Percentiles rank a stretch among this genome's conserved stretches.
Evolutionary conservation across 1,139 yeast species (phyloP).

Genomic region (Pichia sp.): DNA sequence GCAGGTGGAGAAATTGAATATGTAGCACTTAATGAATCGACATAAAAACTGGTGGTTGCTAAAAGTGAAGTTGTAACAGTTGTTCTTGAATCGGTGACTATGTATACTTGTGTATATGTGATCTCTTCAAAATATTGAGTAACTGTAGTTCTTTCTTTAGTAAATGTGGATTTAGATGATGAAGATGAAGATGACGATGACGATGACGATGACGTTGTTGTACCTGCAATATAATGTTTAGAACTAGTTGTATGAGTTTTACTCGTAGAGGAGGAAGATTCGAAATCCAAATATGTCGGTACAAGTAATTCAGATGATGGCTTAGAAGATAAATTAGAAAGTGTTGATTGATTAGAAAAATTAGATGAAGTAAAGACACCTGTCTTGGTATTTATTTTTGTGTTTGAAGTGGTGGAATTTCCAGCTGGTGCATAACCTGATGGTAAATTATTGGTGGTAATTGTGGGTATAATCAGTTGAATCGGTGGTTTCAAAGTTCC

Average conservation of each 20-base stretch:
- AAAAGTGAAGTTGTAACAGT: constrained; percentile 36
- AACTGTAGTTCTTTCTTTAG: constrained; percentile 11
- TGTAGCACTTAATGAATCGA: constrained; percentile 18
- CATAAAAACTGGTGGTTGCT: constrained; percentile 26
- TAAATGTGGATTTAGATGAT: constrained; percentile 3
- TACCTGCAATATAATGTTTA: neutral
- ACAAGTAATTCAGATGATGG: too few species aligned
- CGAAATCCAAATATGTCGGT: too few species aligned
- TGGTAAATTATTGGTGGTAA: constrained; percentile 11
- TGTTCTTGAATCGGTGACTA: constrained; percentile 36
- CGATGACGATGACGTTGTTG: neutral
- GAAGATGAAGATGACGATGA: neutral
- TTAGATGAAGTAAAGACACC: neutral
- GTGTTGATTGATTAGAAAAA: neutral
- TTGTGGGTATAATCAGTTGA: constrained; percentile 8
- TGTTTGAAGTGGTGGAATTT: neutral
- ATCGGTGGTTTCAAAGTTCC: neutral
- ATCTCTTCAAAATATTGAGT: constrained; percentile 15
- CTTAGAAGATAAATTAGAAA: neutral
- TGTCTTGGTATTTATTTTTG: too few species aligned
- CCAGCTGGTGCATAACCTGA: neutral
- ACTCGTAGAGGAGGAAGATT: neutral
- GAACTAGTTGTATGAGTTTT: neutral
- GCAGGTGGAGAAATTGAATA: constrained; percentile 26
- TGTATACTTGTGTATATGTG: constrained; percentile 36